Evolutionary conservation across 306 rosid species (phyloP), one percentile per base, ranked within the genome.

Genomic region (Corylus avellana): DNA sequence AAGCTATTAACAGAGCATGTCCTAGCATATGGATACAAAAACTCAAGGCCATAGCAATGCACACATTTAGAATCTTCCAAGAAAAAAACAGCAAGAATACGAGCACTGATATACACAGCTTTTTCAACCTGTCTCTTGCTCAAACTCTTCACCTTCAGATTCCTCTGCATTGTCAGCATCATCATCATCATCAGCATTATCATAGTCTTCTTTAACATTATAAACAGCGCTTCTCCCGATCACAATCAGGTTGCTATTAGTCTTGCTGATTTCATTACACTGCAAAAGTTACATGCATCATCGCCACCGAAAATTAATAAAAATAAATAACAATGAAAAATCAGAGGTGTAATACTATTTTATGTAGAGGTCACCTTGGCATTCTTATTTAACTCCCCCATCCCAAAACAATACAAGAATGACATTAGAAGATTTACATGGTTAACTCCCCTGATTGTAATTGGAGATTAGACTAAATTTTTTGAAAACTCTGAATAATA

Each of bases 81-180:
- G 73, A 56, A 58, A 57, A 57, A 72, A 61, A 27, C 46, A 42
- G 72, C 14, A 42, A 58, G 73, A 55, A 17, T 2, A 9, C 39
- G 78, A 37, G 12, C 57, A 14, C 8, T 42, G 48, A 42, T 32
- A 73, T 22, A 59, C n/a, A 42, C 77, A 83, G 61, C 49, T 64
- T 73, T 69, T 85, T 94, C 88, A 94, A 76, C 91, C 88, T 35
- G 97, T 91, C 91, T 94, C 98, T 78, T 91, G 97, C 89, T 92
- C 98, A 81, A 91, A 92, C 35, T 94, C 97, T 87, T 94, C 98
- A 4, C 93, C 97, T 70, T 92, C 98, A 6, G 97, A 89, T 70
- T 92, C 97, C 75, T 92, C 98, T 68, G 87, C 97, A 77, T 92
- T 90, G 86, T 92, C 98, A 0, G 81, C 89, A 22, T 94, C 97